Percentiles rank a stretch among this genome's conserved stretches.
These are phyloP conservation scores for Pelagophyceae sp. DNA, from an alignment of 352 stramenopile species.

Conservation along the genomic window DNA sequence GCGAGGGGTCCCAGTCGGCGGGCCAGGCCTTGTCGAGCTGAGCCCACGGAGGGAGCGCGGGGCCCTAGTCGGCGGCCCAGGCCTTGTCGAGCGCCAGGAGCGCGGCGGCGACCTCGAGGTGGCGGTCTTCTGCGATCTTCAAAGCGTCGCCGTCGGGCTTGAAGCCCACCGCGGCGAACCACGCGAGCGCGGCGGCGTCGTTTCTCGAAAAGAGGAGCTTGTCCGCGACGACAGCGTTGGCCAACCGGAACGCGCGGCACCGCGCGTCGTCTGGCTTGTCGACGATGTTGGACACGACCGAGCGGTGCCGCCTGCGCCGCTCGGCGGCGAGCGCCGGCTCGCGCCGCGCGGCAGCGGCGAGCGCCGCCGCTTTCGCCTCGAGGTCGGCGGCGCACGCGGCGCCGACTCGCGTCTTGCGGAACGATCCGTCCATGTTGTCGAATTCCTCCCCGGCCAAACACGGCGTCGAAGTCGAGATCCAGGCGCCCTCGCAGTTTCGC, in stretches of 20 bases:
- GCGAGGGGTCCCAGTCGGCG: no score
- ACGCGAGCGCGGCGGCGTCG: no score
- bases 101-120: no score
- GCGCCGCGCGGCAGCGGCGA: neutral
- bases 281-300: neutral
- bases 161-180: neutral
- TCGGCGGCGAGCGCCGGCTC: neutral
- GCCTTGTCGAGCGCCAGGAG: no score
- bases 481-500: neutral
- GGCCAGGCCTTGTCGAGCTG: no score
- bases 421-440: neutral
- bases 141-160: neutral
- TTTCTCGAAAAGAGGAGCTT: neutral
- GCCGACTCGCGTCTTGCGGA: neutral
- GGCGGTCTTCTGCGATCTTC: no score
- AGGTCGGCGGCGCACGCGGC: neutral
- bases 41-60: no score
- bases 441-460: neutral
- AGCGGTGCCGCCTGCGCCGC: neutral
- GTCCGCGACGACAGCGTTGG: conserved; percentile 1
- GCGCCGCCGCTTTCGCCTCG: neutral
- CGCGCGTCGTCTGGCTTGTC: neutral
- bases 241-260: neutral
- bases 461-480: neutral
- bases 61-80: no score